Evolutionary conservation across 1,284 basidiomycete species (phyloP).

Genomic region (Gomphus bonarii): DNA sequence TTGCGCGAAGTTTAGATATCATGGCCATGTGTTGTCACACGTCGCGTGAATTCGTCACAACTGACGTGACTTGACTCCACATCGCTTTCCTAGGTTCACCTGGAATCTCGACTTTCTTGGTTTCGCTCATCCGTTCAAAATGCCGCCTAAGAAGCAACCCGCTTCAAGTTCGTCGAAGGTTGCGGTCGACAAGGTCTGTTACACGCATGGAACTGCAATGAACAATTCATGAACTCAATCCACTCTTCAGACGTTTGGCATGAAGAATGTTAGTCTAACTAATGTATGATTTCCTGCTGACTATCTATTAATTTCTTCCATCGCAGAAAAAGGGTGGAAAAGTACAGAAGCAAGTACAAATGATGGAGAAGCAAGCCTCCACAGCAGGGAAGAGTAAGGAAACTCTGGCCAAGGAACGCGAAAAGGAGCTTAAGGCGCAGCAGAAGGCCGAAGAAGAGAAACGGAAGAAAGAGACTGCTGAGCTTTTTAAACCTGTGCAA

Average conservation of each 20-base stretch:
- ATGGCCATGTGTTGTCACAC: too few species aligned
- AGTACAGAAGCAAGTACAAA: constrained; percentile 78
- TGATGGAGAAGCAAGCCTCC: constrained; percentile 68
- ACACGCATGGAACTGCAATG: constrained; percentile 17
- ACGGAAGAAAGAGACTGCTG: constrained; percentile 79
- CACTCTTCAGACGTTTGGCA: constrained; percentile 67
- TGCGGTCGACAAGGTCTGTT: constrained; percentile 64
- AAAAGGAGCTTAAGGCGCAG: constrained; percentile 69
- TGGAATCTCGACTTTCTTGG: neutral
- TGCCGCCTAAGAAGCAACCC: constrained; percentile 66
- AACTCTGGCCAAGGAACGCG: constrained; percentile 73
- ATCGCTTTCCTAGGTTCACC: neutral
- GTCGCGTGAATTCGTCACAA: too few species aligned
- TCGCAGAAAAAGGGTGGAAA: constrained; percentile 93
- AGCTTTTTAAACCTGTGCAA: constrained; percentile 69
- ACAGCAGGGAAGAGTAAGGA: constrained; percentile 72
- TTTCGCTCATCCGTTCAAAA: constrained; percentile 19
- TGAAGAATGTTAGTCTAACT: constrained; percentile 72
- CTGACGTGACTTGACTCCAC: neutral
- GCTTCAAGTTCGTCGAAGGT: constrained; percentile 46
- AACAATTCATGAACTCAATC: constrained; percentile 18
- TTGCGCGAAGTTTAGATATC: too few species aligned
- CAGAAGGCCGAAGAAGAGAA: constrained; percentile 75
- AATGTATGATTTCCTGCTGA: neutral
- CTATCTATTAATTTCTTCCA: neutral